Conservation (phyloP, 2,329 filamentous ascomycete species). For the Epichloe uncinata region DNA sequence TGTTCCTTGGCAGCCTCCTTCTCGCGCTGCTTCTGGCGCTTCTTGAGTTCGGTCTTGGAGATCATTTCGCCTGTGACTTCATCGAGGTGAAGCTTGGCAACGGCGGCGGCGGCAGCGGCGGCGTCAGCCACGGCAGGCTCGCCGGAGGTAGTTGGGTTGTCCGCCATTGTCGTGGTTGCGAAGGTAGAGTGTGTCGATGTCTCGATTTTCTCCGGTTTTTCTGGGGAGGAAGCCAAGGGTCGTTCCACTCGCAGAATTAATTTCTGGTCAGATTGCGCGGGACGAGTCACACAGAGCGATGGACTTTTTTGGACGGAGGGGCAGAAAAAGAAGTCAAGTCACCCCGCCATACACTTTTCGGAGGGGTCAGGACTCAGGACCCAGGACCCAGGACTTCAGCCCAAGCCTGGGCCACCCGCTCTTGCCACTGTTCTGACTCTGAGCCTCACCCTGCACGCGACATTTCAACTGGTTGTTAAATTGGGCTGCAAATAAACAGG, state of each 20-base stretch:
- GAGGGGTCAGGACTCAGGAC: background rate
- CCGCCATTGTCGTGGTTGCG: constrained; percentile 15
- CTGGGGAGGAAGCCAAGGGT: background rate
- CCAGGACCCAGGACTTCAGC: no score
- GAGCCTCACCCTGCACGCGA: no score
- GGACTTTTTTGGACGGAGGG: constrained; percentile 3
- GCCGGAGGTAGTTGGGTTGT: constrained; percentile 18
- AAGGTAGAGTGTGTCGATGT: background rate
- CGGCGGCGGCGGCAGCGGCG: constrained; percentile 40
- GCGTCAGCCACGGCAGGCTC: constrained; percentile 33
- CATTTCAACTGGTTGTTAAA: no score
- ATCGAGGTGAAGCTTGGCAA: constrained; percentile 71
- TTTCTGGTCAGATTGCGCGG: background rate
- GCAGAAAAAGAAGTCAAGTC: constrained; percentile 3
- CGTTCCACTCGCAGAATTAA: background rate
- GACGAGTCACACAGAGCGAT: constrained; percentile 1
- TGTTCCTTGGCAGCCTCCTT: constrained; percentile 79
- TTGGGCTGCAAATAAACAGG: no score
- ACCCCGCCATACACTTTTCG: constrained; percentile 3
- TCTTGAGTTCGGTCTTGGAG: constrained; percentile 87
- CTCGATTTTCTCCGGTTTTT: background rate
- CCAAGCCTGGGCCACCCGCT: no score
- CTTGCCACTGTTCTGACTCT: no score
- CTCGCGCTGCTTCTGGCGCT: constrained; percentile 81
- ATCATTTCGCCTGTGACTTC: constrained; percentile 82